Evolutionary conservation across 306 rosid species (phyloP).

Genomic region (Glycine tomentella): DNA sequence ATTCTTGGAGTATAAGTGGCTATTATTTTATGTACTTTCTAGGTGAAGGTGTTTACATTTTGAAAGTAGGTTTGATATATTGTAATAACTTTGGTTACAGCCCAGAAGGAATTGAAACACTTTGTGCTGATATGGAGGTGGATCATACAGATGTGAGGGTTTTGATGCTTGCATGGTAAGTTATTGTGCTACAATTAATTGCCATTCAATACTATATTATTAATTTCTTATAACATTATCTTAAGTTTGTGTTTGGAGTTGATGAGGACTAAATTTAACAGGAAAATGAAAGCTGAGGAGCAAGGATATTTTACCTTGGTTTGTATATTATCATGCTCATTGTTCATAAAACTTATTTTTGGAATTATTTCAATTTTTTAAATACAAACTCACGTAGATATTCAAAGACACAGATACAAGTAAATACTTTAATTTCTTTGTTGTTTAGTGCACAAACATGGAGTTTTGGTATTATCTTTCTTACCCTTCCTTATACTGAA

Average conservation of each 20-base stretch:
- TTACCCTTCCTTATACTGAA: constrained; percentile 38
- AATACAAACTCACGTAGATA: not conserved
- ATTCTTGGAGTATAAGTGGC: not conserved
- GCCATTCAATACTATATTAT: not conserved
- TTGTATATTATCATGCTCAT: constrained; percentile 35
- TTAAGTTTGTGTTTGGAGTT: constrained; percentile 49
- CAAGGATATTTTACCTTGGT: constrained; percentile 97
- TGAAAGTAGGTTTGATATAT: constrained; percentile 30
- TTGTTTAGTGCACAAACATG: constrained; percentile 27
- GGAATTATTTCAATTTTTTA: constrained; percentile 12
- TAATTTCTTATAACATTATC: no score
- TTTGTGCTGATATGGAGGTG: constrained; percentile 92
- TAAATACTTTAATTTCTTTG: not conserved
- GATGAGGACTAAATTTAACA: constrained; percentile 58
- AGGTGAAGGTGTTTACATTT: constrained; percentile 20
- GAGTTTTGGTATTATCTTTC: constrained; percentile 23
- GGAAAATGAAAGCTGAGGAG: constrained; percentile 97
- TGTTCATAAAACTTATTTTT: constrained; percentile 28
- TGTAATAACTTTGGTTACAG: constrained; percentile 62
- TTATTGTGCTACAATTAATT: constrained; percentile 32
- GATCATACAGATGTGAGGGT: constrained; percentile 92
- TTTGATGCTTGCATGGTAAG: constrained; percentile 99
- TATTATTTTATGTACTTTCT: not conserved
- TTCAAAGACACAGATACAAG: not conserved
- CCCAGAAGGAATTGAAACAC: constrained; percentile 96